These are phyloP conservation scores for Oxytropis ochrocephala DNA, from an alignment of 306 rosid species.

Conservation along the genomic window DNA sequence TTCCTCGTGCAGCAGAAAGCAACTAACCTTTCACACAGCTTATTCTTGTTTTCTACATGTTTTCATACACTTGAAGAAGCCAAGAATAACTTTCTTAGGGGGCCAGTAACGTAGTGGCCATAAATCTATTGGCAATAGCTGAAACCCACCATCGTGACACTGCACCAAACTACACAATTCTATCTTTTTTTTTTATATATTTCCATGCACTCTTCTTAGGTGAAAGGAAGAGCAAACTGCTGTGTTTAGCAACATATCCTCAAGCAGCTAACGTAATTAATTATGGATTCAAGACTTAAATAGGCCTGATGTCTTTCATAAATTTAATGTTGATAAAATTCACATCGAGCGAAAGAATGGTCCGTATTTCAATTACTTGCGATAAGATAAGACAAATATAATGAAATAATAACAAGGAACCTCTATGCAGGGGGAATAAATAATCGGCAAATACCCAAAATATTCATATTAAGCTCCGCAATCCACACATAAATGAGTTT, in stretches of 20 bases:
- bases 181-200: background rate
- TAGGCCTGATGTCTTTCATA: background rate
- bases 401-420: background rate
- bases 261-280: background rate
- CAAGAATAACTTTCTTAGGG: constrained; percentile 17
- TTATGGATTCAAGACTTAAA: background rate
- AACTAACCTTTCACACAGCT: background rate
- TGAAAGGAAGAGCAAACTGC: background rate
- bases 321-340: background rate
- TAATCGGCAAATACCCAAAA: background rate
- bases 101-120: background rate
- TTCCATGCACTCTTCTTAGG: background rate
- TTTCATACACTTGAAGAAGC: background rate
- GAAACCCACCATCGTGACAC: background rate
- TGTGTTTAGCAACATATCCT: background rate
- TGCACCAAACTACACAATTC: background rate
- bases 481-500: constrained; percentile 6
- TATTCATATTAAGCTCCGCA: constrained; percentile 3
- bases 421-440: background rate
- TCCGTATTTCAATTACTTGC: background rate
- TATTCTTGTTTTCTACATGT: background rate
- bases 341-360: background rate
- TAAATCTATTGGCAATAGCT: background rate
- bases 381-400: too few species aligned
- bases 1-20: constrained; percentile 5